Conservation (phyloP, 1,139 yeast species). For the Yamadazyma songkhlaensis region DNA sequence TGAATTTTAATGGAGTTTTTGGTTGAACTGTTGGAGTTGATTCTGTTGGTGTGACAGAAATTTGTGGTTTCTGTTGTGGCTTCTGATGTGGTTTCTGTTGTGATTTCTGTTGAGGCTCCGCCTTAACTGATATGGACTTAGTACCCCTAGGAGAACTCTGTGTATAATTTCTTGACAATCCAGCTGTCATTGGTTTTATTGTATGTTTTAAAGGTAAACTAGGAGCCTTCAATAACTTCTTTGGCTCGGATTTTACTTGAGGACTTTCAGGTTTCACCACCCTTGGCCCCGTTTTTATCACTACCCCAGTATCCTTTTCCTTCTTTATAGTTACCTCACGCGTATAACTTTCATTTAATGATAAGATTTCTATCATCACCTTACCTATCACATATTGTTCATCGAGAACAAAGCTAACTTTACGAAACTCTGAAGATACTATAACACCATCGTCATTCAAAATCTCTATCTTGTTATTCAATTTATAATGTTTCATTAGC, state of each 20-base stretch:
- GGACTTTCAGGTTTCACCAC: background rate
- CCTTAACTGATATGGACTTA: too few relatives aligned
- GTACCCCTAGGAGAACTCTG: too few relatives aligned
- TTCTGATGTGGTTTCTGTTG: too few relatives aligned
- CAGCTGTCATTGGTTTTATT: background rate
- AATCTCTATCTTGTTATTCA: conserved; percentile 48
- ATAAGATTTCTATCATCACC: conserved; percentile 12
- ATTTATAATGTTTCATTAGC: conserved; percentile 40
- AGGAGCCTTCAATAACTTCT: conserved; percentile 1
- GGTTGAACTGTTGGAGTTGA: background rate
- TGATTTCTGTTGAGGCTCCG: too few relatives aligned
- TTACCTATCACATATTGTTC: conserved; percentile 12
- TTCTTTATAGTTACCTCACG: conserved; percentile 11
- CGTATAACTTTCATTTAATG: conserved; percentile 6
- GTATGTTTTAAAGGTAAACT: conserved; percentile 4
- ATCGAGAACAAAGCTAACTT: conserved; percentile 7
- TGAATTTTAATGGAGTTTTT: conserved; percentile 5
- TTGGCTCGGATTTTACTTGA: background rate
- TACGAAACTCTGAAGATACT: conserved; percentile 28
- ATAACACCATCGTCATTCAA: conserved; percentile 34
- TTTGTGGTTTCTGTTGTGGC: background rate
- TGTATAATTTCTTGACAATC: too few relatives aligned
- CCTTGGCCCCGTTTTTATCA: conserved; percentile 5
- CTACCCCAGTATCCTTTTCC: conserved; percentile 4
- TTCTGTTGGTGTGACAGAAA: background rate